These are phyloP conservation scores for Vicia villosa DNA, from an alignment of 306 rosid genomes.

Conservation along the genomic window DNA sequence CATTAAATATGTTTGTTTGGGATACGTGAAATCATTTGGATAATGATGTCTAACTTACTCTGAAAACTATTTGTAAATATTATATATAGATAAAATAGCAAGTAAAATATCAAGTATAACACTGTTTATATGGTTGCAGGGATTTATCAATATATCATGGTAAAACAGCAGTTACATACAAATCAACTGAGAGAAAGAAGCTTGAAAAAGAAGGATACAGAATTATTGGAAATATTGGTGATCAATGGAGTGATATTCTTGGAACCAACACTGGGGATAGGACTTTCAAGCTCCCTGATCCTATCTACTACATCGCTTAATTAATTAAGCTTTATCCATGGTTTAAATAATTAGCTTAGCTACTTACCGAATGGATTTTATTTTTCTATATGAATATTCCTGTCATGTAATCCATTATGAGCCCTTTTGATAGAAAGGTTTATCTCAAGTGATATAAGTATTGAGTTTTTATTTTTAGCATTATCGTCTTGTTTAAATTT, in stretches of 20 bases:
- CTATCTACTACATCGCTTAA: conserved; percentile 47
- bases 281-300: conserved; percentile 41
- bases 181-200: conserved; percentile 52
- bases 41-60: no score
- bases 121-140: not conserved
- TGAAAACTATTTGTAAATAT: no score
- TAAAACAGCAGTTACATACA: conserved; percentile 42
- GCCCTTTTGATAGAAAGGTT: no score
- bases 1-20: no score
- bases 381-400: not conserved
- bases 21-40: no score
- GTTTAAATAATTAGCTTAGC: not conserved
- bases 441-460: no score
- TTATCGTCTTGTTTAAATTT: no score
- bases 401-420: not conserved
- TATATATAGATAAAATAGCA: no score
- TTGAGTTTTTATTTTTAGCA: no score
- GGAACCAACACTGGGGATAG: conserved; percentile 31
- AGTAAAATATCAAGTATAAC: no score
- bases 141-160: conserved; percentile 3
- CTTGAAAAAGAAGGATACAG: conserved; percentile 48
- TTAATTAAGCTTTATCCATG: not conserved
- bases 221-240: conserved; percentile 65
- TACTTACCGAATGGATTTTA: not conserved
- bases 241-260: conserved; percentile 72